Conservation (phyloP, 305 asterid genomes). For the Fraxinus greggii region DNA sequence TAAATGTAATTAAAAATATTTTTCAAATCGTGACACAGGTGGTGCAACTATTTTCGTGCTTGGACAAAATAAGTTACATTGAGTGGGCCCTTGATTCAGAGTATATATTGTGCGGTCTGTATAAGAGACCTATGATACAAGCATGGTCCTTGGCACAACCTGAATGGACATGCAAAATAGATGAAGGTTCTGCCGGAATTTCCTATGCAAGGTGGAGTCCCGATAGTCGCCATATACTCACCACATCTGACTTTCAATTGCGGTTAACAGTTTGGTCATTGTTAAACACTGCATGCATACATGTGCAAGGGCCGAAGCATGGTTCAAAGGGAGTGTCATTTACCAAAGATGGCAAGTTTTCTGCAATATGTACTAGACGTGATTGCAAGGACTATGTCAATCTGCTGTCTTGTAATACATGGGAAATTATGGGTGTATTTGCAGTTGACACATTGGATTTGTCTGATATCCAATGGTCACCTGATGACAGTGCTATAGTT, state of each 20-base stretch:
- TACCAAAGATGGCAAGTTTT: constrained; percentile 91
- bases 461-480: constrained; percentile 96
- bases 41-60: constrained; percentile 84
- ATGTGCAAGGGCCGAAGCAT: constrained; percentile 93
- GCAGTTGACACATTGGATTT: constrained; percentile 95
- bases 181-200: constrained; percentile 96
- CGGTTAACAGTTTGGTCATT: constrained; percentile 95
- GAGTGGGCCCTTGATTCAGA: constrained; percentile 99
- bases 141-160: constrained; percentile 97
- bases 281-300: constrained; percentile 90
- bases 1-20: background rate
- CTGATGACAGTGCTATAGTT: constrained; percentile 94
- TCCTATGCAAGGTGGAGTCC: constrained; percentile 99
- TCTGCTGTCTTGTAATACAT: constrained; percentile 77
- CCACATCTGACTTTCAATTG: constrained; percentile 91
- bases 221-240: constrained; percentile 97
- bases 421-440: constrained; percentile 95
- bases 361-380: constrained; percentile 96
- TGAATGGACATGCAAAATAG: constrained; percentile 97
- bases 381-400: constrained; percentile 97
- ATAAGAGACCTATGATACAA: constrained; percentile 90
- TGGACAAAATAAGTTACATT: constrained; percentile 90
- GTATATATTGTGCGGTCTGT: constrained; percentile 88
- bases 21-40: constrained; percentile 44
- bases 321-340: constrained; percentile 95